Conservation (phyloP, 208 protist species). For the Phytomonas serpens region DNA sequence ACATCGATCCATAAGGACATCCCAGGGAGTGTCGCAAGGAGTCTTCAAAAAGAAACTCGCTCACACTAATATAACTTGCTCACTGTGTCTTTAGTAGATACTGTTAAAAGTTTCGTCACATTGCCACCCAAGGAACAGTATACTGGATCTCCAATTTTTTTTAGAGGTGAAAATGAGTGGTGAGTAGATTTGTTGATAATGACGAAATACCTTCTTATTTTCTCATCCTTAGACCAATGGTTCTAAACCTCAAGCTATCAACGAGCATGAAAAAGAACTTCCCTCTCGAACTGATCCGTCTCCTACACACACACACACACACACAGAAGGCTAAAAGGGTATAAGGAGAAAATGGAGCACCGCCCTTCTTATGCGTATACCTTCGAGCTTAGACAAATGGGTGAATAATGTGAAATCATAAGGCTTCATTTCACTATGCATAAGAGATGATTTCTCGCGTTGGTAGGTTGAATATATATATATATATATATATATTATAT, state of each 20-base stretch:
- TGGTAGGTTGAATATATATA: slow-evolving; percentile 5
- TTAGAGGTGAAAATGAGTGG: not conserved
- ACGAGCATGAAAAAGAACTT: not conserved
- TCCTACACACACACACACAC: not conserved
- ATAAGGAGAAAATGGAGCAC: not conserved
- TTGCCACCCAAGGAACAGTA: not conserved
- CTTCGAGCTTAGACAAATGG: not conserved
- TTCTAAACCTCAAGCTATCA: not conserved
- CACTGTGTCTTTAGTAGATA: slow-evolving; percentile 9
- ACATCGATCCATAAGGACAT: not conserved
- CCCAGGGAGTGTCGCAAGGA: not conserved
- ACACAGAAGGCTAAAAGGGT: not conserved
- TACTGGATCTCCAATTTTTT: not conserved
- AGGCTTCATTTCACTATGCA: not conserved
- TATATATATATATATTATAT: slow-evolving; percentile 2
- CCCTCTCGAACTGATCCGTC: not conserved
- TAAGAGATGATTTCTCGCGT: not conserved
- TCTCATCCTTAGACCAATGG: not conserved
- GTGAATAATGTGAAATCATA: not conserved
- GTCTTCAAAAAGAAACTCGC: not conserved
- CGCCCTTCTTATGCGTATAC: not conserved
- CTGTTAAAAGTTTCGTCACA: slow-evolving; percentile 2
- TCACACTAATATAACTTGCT: slow-evolving; percentile 10
- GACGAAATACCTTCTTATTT: not conserved
- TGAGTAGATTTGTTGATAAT: not conserved